Conservation (phyloP, 371 early-diverging fungal genomes). For the Gilbertella persicaria region DNA sequence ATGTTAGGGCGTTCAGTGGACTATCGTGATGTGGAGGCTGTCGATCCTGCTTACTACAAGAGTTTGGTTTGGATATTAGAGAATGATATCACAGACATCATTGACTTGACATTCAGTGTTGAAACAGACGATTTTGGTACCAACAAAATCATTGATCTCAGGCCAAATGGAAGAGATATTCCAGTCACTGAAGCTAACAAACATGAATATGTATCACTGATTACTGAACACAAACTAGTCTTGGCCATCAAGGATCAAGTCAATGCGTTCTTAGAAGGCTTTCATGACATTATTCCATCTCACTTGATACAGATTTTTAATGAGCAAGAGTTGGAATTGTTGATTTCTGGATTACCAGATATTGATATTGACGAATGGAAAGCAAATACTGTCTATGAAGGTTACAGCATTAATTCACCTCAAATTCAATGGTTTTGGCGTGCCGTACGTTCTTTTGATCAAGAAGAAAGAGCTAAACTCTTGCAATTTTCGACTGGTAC, state of each 20-base stretch:
- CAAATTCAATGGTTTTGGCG: slow-evolving; percentile 99
- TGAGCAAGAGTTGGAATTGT: slow-evolving; percentile 97
- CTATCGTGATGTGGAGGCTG: slow-evolving; percentile 95
- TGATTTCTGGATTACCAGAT: slow-evolving; percentile 98
- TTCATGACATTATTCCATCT: slow-evolving; percentile 94
- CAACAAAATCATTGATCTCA: slow-evolving; percentile 82
- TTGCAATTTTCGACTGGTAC: slow-evolving; percentile 99
- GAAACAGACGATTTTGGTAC: slow-evolving; percentile 96
- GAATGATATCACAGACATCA: slow-evolving; percentile 94
- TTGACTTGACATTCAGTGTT: slow-evolving; percentile 94
- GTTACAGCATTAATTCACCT: slow-evolving; percentile 85
- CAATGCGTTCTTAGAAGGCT: slow-evolving; percentile 90
- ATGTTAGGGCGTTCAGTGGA: slow-evolving; percentile 93
- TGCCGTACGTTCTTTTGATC: slow-evolving; percentile 94
- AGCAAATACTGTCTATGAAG: slow-evolving; percentile 95
- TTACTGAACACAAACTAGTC: slow-evolving; percentile 88
- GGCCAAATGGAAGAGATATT: slow-evolving; percentile 88
- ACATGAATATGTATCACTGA: slow-evolving; percentile 92
- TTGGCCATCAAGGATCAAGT: slow-evolving; percentile 93
- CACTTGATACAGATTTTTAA: slow-evolving; percentile 94
- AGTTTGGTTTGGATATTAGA: slow-evolving; percentile 97
- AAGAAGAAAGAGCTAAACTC: slow-evolving; percentile 96
- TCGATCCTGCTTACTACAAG: slow-evolving; percentile 97
- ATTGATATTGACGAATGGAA: slow-evolving; percentile 99
- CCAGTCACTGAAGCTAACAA: slow-evolving; percentile 97